Conservation (phyloP, 148 eudicot genomes). For the Nyssa sinensis region DNA sequence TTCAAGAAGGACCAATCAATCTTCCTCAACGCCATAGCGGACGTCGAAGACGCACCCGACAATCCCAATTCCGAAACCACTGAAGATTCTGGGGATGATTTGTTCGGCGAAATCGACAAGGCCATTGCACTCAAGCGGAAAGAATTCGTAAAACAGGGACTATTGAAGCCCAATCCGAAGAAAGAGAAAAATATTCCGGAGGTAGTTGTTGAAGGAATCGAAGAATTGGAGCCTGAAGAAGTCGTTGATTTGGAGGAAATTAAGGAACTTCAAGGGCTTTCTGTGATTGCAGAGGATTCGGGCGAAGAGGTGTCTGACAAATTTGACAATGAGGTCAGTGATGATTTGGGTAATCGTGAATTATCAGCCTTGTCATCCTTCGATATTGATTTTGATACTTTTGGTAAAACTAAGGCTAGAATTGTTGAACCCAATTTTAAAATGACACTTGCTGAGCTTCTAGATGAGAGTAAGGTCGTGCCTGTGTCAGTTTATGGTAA, state of each 20-base stretch:
- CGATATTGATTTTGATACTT: slow-evolving; percentile 67
- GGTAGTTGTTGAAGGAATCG: slow-evolving; percentile 26
- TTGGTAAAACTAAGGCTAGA: slow-evolving; percentile 50
- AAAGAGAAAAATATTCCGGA: slow-evolving; percentile 12
- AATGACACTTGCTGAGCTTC: slow-evolving; percentile 87
- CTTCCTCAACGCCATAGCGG: slow-evolving; percentile 76
- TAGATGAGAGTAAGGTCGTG: slow-evolving; percentile 93
- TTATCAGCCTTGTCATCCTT: slow-evolving; percentile 31
- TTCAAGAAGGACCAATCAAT: slow-evolving; percentile 52
- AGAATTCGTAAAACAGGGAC: slow-evolving; percentile 79
- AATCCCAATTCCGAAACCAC: background rate
- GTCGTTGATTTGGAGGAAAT: slow-evolving; percentile 86
- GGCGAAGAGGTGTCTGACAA: slow-evolving; percentile 28
- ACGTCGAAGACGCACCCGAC: slow-evolving; percentile 66
- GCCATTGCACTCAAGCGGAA: slow-evolving; percentile 69
- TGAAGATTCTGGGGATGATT: slow-evolving; percentile 51
- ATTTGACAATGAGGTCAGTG: slow-evolving; percentile 42
- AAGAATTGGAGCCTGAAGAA: slow-evolving; percentile 69
- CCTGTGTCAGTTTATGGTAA: slow-evolving; percentile 83
- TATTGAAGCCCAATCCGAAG: slow-evolving; percentile 64
- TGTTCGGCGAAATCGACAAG: slow-evolving; percentile 80
- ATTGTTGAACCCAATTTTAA: slow-evolving; percentile 81
- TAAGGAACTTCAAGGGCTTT: slow-evolving; percentile 52
- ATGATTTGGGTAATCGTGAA: slow-evolving; percentile 28
- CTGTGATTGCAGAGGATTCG: slow-evolving; percentile 34